Base-by-base conservation (phyloP, 1,284 basidiomycete species). In the Gastroboletus turbinatus region DNA sequence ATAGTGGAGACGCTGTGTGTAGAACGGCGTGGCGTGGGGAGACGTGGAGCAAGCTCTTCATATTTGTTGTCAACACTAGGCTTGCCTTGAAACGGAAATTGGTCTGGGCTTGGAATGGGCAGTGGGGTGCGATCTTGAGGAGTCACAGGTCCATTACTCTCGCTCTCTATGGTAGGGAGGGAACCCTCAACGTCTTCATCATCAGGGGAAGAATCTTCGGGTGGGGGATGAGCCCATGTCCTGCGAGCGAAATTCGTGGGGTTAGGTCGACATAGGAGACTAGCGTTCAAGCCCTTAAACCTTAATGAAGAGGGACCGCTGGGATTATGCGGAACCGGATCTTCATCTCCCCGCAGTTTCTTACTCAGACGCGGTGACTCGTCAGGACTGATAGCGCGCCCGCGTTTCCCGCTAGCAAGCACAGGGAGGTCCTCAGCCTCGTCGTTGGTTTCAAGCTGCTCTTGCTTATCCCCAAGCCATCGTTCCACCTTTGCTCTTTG, bases 141-240 rank as follows among this genome's bases (percentile, higher is more conserved):
- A 5, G 82, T 84, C 38, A 78, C 77, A 17, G 80, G 81, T 21
- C 76, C 74, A 44, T 66, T 73, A 51, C 75, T 76, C 50, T 78
- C 80, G 52, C 78, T 79, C 56, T 81, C 77, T 55, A 65, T 57
- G 25, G 75, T 76, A 30, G 77, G 76, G 11, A 80, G 70, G 36
- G 76, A 76, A 35, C 77, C 74, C 42, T 72, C 72, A 29, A 68
- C 67, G 8, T 69, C 66, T 44, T 67, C 66, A 43, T 77, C 73
- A 29, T 69, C 74, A 7, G 72, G 67, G 32, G 59, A 60, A 25
- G 55, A 55, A 29, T 63, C 77, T 66, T 70, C 72, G n/a, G 47
- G 57, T 29, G 51, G 60, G 21, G 52, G 60, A 40, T 64, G 66
- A 39, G 65, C 71, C 73, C 73, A 75, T 36, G 71, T 74, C 50